A percentile compares a stretch with the other conserved stretches of the same genome.
Evolutionary conservation across 2,329 filamentous ascomycete genomes (phyloP).

Genomic region (Zasmidium citrigriseum): DNA sequence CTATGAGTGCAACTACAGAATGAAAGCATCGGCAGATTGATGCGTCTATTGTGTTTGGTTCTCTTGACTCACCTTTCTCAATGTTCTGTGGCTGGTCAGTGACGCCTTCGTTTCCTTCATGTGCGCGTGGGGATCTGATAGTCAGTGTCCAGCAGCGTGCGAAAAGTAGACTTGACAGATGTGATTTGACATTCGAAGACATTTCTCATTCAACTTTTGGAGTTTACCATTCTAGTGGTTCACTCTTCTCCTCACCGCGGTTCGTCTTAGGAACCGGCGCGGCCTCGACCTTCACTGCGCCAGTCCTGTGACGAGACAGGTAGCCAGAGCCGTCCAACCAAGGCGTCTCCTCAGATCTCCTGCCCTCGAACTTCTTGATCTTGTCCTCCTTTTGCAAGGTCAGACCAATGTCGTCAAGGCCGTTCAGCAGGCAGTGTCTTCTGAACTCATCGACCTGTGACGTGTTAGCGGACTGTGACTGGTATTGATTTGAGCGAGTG

Average conservation of each 20-base stretch:
- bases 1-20: background rate
- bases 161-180: no score
- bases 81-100: background rate
- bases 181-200: no score
- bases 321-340: constrained; percentile 91
- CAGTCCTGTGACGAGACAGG: constrained; percentile 59
- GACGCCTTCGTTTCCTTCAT: no score
- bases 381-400: constrained; percentile 91
- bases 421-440: constrained; percentile 91
- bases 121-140: no score
- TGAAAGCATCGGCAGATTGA: background rate
- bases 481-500: background rate
- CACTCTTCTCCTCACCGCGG: constrained; percentile 76
- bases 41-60: no score
- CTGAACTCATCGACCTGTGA: constrained; percentile 78
- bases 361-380: constrained; percentile 79
- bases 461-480: background rate
- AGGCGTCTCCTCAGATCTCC: constrained; percentile 74
- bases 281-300: constrained; percentile 64
- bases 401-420: constrained; percentile 91
- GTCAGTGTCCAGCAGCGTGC: no score
- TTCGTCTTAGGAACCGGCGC: constrained; percentile 84
- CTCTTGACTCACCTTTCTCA: no score
- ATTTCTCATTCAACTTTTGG: background rate
- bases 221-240: constrained; percentile 83